Percentiles rank a stretch among this genome's conserved stretches.
Evolutionary conservation across 495 filamentous ascomycete genomes (phyloP).

Genomic region (Tuber microsphaerosporum): DNA sequence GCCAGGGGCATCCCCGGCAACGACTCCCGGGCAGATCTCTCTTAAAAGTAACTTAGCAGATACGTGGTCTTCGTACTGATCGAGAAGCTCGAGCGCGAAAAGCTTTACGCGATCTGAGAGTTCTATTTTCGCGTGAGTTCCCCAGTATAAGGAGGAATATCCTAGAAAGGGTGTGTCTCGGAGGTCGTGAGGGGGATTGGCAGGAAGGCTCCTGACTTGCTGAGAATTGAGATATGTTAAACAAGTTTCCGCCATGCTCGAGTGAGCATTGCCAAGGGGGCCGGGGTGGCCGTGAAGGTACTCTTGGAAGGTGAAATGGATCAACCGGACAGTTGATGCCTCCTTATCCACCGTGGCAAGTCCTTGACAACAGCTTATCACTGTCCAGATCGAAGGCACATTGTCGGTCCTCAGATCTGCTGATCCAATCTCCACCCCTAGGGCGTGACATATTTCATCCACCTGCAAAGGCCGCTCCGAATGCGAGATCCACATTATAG

Average conservation of each 20-base stretch:
- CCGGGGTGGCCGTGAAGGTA: not conserved
- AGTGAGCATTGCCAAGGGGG: constrained; percentile 1
- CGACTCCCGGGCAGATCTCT: not conserved
- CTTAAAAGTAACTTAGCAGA: not conserved
- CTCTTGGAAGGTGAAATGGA: constrained; percentile 6
- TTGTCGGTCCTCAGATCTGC: not conserved
- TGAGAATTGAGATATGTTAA: not conserved
- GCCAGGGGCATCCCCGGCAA: not conserved
- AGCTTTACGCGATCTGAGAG: not conserved
- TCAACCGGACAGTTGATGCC: not conserved
- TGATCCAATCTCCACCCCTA: not conserved
- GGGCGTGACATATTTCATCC: not conserved
- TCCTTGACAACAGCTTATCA: not conserved
- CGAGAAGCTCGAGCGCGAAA: not conserved
- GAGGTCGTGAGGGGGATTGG: not conserved
- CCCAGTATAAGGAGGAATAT: not conserved
- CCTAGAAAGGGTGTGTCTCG: not conserved
- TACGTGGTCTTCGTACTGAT: not conserved
- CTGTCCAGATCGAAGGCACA: constrained; percentile 5
- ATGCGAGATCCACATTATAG: not conserved
- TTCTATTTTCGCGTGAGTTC: not conserved
- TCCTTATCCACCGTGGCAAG: not conserved
- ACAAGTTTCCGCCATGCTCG: not conserved
- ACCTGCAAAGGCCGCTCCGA: constrained; percentile 1
- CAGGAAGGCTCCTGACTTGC: not conserved